Conservation (phyloP, 441 rosid genomes). For the Rhodomyrtus psidioides region DNA sequence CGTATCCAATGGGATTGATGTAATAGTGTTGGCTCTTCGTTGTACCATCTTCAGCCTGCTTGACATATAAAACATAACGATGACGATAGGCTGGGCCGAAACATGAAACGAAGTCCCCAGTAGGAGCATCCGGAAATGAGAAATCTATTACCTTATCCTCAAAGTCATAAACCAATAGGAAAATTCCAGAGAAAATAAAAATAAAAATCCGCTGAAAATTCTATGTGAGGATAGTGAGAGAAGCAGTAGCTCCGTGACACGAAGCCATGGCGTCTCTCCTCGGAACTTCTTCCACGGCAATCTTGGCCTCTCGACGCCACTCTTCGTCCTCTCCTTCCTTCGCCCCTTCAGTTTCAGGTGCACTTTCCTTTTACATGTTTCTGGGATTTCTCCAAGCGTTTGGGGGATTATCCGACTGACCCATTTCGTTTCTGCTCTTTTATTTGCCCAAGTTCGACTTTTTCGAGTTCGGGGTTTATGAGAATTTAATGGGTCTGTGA, state of each 20-base stretch:
- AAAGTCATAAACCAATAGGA: constrained; percentile 20
- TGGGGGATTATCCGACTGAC: neutral
- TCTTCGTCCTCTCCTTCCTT: constrained; percentile 29
- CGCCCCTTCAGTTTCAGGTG: constrained; percentile 44
- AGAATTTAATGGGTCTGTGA: neutral
- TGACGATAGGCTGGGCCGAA: neutral
- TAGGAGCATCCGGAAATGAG: neutral
- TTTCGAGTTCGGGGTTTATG: neutral
- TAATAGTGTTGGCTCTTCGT: neutral
- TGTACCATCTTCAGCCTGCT: neutral
- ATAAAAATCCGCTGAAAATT: neutral
- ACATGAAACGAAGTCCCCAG: neutral
- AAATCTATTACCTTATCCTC: constrained; percentile 59
- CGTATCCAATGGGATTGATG: neutral
- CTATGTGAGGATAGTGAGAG: neutral
- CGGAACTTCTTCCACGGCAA: constrained; percentile 49
- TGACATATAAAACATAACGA: neutral
- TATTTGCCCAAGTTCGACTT: neutral
- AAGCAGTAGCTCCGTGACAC: neutral
- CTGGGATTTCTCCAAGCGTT: neutral
- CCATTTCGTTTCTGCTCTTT: constrained; percentile 3
- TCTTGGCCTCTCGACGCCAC: constrained; percentile 44
- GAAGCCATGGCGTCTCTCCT: constrained; percentile 53
- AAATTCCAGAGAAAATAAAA: neutral
- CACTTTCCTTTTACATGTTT: neutral